These are phyloP conservation scores for Podaxis mareebaensis DNA, from an alignment of 768 basidiomycete species.

Conservation along the genomic window DNA sequence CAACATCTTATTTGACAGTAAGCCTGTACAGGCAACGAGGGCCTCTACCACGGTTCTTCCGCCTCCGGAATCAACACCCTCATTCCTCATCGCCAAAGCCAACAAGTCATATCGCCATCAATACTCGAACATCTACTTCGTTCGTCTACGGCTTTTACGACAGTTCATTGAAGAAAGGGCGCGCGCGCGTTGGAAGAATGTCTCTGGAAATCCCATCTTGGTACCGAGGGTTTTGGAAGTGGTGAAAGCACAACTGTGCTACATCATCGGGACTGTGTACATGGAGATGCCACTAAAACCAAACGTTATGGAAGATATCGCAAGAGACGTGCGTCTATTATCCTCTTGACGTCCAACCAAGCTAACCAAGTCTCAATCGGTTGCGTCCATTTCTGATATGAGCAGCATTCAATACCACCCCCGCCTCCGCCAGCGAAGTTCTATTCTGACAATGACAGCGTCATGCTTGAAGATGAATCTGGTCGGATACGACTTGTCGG, in stretches of 20 bases:
- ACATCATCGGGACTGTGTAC: conserved; percentile 92
- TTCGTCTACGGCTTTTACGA: conserved; percentile 44
- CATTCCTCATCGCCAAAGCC: conserved; percentile 42
- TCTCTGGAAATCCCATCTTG: conserved; percentile 64
- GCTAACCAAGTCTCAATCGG: neutral
- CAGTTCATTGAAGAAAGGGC: conserved; percentile 42
- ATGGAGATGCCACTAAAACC: conserved; percentile 99
- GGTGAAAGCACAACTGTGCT: conserved; percentile 81
- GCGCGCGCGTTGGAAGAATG: conserved; percentile 37
- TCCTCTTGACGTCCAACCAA: neutral
- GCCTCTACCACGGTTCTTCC: conserved; percentile 40
- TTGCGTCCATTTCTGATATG: neutral
- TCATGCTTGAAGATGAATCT: conserved; percentile 96
- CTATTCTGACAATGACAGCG: conserved; percentile 70
- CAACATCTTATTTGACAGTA: neutral
- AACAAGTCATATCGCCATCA: conserved; percentile 56
- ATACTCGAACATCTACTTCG: conserved; percentile 59
- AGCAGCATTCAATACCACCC: conserved; percentile 84
- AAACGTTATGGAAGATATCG: conserved; percentile 95
- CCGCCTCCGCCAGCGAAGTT: conserved; percentile 78
- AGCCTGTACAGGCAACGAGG: neutral
- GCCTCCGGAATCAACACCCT: conserved; percentile 36
- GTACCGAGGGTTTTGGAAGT: conserved; percentile 89
- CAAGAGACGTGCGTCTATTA: conserved; percentile 65
- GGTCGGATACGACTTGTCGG: conserved; percentile 91